Evolutionary conservation across 2,329 filamentous ascomycete genomes (phyloP).

Genomic region (Colletotrichum melonis): DNA sequence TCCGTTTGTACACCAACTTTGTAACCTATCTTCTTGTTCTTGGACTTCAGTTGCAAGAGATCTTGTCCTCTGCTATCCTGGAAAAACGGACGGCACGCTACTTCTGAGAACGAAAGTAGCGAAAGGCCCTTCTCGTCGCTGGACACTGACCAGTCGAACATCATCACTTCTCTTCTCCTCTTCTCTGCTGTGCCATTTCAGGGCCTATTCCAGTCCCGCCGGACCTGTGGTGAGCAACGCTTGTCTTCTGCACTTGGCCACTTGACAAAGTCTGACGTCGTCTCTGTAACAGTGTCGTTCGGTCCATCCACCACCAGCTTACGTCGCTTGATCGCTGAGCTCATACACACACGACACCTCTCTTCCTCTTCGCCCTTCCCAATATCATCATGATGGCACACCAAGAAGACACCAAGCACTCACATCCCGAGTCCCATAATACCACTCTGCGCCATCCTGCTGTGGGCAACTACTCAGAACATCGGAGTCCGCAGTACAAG

Average conservation of each 20-base stretch:
- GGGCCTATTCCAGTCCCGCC: neutral
- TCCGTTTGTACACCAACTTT: neutral
- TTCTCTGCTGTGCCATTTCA: neutral
- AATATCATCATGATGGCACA: slow-evolving; percentile 1
- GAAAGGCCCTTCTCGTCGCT: neutral
- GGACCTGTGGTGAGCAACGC: neutral
- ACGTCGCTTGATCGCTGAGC: slow-evolving; percentile 3
- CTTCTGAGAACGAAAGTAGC: neutral
- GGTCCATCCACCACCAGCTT: neutral
- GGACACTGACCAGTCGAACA: neutral
- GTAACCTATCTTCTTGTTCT: neutral
- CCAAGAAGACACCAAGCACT: neutral
- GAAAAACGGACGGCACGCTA: neutral
- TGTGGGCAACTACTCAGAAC: slow-evolving; percentile 7
- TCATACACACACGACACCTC: neutral
- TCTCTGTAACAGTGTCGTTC: neutral
- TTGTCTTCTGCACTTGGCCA: neutral
- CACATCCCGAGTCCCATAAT: neutral
- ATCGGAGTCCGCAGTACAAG: slow-evolving; percentile 24
- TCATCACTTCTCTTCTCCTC: neutral
- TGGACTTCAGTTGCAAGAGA: neutral
- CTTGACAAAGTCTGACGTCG: neutral
- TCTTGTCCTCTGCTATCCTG: slow-evolving; percentile 1
- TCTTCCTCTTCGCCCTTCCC: neutral
- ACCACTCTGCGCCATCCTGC: neutral